phyloP scores from a whole-genome alignment of 176 grass and related monocot species.

The Puccinellia tenuiflora region DNA sequence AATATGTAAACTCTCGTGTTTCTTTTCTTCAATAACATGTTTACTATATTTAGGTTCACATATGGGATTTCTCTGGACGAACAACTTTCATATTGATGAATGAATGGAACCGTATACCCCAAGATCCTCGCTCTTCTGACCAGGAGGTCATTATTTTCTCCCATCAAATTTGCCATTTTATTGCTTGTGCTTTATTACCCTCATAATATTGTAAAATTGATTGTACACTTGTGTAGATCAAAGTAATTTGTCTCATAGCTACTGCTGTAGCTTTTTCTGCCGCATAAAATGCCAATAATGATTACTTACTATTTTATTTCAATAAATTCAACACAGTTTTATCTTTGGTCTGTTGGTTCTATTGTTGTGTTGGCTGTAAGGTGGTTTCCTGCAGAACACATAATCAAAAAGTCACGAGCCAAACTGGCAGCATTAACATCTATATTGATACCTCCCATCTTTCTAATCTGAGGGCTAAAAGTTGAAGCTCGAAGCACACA shows the following conservation, averaged over 20 bases:
- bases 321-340: background rate
- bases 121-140: slow-evolving; percentile 57
- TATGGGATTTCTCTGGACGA: slow-evolving; percentile 94
- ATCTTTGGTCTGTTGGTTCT: background rate
- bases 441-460: background rate
- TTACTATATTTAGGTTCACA: slow-evolving; percentile 54
- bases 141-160: slow-evolving; percentile 61
- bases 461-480: background rate
- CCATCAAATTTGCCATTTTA: background rate
- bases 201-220: background rate
- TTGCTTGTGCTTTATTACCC: slow-evolving; percentile 5
- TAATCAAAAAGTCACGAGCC: background rate
- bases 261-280: background rate
- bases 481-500: background rate
- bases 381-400: background rate
- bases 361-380: background rate
- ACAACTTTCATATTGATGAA: slow-evolving; percentile 91
- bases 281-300: background rate
- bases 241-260: background rate
- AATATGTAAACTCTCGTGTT: background rate
- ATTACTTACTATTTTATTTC: background rate
- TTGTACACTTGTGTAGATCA: background rate
- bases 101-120: slow-evolving; percentile 64
- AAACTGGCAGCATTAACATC: background rate
- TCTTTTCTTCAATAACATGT: slow-evolving; percentile 9